These are phyloP conservation scores for Phoma sp. DNA, from an alignment of 2,329 filamentous ascomycete species.

Conservation along the genomic window DNA sequence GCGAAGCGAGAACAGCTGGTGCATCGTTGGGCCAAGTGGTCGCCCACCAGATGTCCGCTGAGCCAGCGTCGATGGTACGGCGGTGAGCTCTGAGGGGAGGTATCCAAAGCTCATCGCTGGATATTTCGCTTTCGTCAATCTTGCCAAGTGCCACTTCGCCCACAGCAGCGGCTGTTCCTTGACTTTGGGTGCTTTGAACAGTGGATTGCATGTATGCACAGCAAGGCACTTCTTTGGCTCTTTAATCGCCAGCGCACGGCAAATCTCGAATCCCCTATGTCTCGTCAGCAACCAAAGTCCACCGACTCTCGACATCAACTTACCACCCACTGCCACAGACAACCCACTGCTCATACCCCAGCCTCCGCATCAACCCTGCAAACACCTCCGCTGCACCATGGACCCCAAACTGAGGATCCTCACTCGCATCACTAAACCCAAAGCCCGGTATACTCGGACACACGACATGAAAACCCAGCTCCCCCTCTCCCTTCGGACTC, in stretches of 20 bases:
- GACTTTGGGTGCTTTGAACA: slow-evolving; percentile 58
- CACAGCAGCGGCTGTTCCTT: slow-evolving; percentile 56
- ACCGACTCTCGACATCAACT: slow-evolving; percentile 14
- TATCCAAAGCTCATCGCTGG: slow-evolving; percentile 63
- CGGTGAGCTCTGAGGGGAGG: slow-evolving; percentile 52
- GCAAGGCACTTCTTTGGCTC: slow-evolving; percentile 62
- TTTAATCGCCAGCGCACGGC: slow-evolving; percentile 55
- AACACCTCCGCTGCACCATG: slow-evolving; percentile 63
- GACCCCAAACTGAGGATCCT: slow-evolving; percentile 58
- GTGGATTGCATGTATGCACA: slow-evolving; percentile 66
- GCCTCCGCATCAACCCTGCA: slow-evolving; percentile 64
- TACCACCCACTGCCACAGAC: slow-evolving; percentile 61
- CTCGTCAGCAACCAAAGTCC: not conserved
- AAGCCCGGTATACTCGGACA: slow-evolving; percentile 70
- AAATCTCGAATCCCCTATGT: slow-evolving; percentile 52
- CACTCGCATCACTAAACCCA: slow-evolving; percentile 70
- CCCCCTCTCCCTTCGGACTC: slow-evolving; percentile 53
- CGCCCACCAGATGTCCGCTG: not conserved
- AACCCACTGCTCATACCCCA: slow-evolving; percentile 66
- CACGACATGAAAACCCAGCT: slow-evolving; percentile 67
- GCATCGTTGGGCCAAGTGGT: slow-evolving; percentile 24
- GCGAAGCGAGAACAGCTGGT: slow-evolving; percentile 38
- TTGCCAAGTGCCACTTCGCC: slow-evolving; percentile 63
- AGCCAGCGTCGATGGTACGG: not conserved
- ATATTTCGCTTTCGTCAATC: slow-evolving; percentile 48